Evolutionary conservation across 768 basidiomycete species (phyloP).

Genomic region (Mycena filopes): DNA sequence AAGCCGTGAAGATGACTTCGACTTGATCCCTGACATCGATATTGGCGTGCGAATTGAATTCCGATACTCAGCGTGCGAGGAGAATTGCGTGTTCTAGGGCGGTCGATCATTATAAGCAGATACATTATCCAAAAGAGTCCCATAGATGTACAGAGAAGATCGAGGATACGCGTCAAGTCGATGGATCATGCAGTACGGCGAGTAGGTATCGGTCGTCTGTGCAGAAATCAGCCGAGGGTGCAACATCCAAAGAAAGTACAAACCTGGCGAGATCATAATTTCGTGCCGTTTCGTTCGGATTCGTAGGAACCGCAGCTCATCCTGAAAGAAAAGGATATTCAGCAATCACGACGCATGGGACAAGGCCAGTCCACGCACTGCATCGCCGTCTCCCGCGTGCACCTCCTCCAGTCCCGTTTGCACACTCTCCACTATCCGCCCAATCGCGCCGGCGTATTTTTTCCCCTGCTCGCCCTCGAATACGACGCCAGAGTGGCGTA

Average conservation of each 20-base stretch:
- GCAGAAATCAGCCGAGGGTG: background rate
- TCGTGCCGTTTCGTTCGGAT: slow-evolving; percentile 94
- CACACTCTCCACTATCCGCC: slow-evolving; percentile 81
- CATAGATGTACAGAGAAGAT: slow-evolving; percentile 28
- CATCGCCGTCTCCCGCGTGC: slow-evolving; percentile 68
- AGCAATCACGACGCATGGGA: background rate
- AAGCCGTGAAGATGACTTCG: no score
- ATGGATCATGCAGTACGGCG: slow-evolving; percentile 85
- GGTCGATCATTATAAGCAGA: slow-evolving; percentile 19
- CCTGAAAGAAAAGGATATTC: slow-evolving; percentile 57
- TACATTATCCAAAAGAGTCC: slow-evolving; percentile 30
- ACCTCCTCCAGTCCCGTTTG: slow-evolving; percentile 84
- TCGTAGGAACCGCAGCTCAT: slow-evolving; percentile 88
- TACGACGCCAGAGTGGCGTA: slow-evolving; percentile 85
- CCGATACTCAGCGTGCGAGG: no score
- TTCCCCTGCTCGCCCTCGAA: slow-evolving; percentile 88
- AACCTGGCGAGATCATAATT: slow-evolving; percentile 94
- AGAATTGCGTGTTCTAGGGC: no score
- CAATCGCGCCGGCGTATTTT: slow-evolving; percentile 78
- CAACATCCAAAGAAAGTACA: slow-evolving; percentile 34
- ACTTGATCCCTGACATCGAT: no score
- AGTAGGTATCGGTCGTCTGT: slow-evolving; percentile 83
- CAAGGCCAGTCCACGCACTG: slow-evolving; percentile 53
- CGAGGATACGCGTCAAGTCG: slow-evolving; percentile 47
- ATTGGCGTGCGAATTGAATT: no score